Percentiles rank a stretch among this genome's conserved stretches.
Conservation (phyloP, 257 asterid genomes). For the Pogostemon cablin region DNA sequence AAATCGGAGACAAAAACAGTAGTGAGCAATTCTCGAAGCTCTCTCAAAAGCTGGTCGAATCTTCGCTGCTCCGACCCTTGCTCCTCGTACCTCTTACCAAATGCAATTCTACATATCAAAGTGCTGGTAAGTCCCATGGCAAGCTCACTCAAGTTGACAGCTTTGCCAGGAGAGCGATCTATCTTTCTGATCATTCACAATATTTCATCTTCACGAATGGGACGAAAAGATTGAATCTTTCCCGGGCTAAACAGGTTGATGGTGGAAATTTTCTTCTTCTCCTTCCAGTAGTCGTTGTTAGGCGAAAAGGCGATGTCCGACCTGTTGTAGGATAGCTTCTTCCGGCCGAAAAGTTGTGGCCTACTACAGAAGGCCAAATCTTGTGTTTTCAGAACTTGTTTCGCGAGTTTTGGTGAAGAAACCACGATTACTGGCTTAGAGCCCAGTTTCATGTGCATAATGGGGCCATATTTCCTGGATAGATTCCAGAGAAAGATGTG, state of each 20-base stretch:
- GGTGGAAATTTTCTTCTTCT: background rate
- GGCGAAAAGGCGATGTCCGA: background rate
- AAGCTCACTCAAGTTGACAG: constrained; percentile 3
- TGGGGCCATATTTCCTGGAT: background rate
- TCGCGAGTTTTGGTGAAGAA: background rate
- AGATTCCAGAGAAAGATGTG: background rate
- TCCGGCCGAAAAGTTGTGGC: background rate
- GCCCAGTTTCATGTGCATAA: background rate
- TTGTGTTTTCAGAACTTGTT: background rate
- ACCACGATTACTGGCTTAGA: background rate
- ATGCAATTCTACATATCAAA: background rate
- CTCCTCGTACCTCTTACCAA: constrained; percentile 1
- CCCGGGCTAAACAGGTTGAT: background rate
- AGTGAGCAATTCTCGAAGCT: background rate
- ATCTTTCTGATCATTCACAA: background rate
- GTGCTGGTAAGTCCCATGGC: background rate
- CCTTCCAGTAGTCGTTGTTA: background rate
- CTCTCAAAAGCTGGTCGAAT: background rate
- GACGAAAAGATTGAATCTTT: background rate
- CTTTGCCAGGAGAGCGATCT: background rate
- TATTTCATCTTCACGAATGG: background rate
- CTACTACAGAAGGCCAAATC: background rate
- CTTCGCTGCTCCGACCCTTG: background rate
- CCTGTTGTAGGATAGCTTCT: background rate
- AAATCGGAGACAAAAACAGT: background rate